These are phyloP conservation scores for Pyracantha coccinea DNA, from an alignment of 331 rosid species.

Conservation along the genomic window DNA sequence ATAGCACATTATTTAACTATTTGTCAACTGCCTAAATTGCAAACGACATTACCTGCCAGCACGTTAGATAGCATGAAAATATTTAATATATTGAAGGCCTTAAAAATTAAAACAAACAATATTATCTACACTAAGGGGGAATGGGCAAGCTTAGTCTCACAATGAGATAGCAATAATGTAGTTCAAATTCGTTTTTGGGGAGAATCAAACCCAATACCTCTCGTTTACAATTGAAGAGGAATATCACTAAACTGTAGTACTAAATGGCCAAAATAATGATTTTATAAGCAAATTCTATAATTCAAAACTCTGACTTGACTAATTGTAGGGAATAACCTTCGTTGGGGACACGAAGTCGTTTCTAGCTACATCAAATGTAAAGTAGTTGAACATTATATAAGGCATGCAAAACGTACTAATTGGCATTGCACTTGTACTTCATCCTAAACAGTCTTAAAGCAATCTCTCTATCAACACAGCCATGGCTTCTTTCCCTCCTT, in stretches of 20 bases:
- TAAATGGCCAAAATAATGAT: not conserved
- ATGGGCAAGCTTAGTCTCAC: too few relatives aligned
- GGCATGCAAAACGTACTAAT: conserved; percentile 9
- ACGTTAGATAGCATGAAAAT: not conserved
- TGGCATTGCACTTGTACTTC: conserved; percentile 10
- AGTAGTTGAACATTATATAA: conserved; percentile 17
- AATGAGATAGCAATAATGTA: too few relatives aligned
- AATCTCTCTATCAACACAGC: not conserved
- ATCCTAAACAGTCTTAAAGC: not conserved
- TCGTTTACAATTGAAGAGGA: too few relatives aligned
- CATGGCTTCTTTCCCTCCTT: conserved; percentile 40
- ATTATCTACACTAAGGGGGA: too few relatives aligned
- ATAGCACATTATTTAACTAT: too few relatives aligned
- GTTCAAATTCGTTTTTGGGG: too few relatives aligned
- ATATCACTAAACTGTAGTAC: too few relatives aligned
- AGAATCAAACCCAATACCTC: too few relatives aligned
- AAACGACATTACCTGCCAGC: conserved; percentile 6
- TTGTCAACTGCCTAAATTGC: not conserved
- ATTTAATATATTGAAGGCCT: not conserved
- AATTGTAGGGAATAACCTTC: conserved; percentile 15
- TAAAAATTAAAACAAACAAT: too few relatives aligned
- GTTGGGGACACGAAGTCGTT: conserved; percentile 51
- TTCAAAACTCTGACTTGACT: not conserved
- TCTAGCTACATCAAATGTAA: not conserved
- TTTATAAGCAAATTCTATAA: not conserved